Evolutionary conservation across 169 alveolate genomes (phyloP).

Genomic region (Plasmodium gonderi): DNA sequence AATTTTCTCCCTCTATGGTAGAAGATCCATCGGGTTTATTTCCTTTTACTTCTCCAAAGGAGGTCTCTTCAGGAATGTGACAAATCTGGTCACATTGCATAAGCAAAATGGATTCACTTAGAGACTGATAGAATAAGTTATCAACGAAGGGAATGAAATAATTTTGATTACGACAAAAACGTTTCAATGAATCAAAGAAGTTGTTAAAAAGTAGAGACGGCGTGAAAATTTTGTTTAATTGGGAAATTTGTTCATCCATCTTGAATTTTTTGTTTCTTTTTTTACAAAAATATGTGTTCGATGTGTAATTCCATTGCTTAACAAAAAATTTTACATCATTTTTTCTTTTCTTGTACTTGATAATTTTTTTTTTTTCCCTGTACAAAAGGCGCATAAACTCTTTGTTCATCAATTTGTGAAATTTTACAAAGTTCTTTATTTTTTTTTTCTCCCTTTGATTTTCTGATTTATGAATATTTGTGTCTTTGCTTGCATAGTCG

Average conservation of each 20-base stretch:
- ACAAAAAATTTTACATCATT: not conserved
- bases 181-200: not conserved
- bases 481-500: not conserved
- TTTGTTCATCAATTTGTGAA: not conserved
- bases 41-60: not conserved
- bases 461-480: not conserved
- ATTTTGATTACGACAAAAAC: constrained; percentile 5
- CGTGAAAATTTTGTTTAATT: not conserved
- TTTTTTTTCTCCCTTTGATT: not conserved
- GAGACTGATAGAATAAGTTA: not conserved
- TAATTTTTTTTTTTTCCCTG: not conserved
- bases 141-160: not conserved
- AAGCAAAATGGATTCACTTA: not conserved
- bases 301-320: not conserved
- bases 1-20: not conserved
- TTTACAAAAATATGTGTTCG: not conserved
- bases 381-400: not conserved
- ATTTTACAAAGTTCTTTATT: not conserved
- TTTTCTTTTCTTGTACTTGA: not conserved
- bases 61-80: not conserved
- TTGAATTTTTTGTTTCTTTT: not conserved
- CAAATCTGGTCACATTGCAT: not conserved
- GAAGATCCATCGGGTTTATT: too few relatives aligned
- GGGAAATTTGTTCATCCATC: not conserved
- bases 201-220: constrained; percentile 12